A percentile compares a stretch with the other conserved stretches of the same genome.
Evolutionary conservation across 2,329 filamentous ascomycete species (phyloP).

Genomic region (Diaporthe capsici): DNA sequence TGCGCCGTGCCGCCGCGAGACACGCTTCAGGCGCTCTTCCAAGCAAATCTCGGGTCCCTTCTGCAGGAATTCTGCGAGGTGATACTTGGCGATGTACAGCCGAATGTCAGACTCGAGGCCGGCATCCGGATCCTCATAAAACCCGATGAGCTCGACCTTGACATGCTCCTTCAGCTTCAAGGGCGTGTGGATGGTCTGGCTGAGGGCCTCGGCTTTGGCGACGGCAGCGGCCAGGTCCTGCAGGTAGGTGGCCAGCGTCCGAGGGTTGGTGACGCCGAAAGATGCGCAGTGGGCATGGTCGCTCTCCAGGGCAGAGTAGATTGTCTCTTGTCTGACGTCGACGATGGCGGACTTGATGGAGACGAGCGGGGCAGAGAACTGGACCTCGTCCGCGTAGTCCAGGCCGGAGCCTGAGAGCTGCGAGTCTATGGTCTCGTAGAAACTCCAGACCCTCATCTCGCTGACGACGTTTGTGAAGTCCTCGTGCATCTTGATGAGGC

Average conservation of each 20-base stretch:
- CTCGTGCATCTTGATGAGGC: slow-evolving; percentile 65
- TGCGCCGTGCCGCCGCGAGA: slow-evolving; percentile 13
- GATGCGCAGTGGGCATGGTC: slow-evolving; percentile 69
- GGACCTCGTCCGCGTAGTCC: slow-evolving; percentile 59
- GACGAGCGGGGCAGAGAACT: slow-evolving; percentile 71
- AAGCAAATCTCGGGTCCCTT: slow-evolving; percentile 70
- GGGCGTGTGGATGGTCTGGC: slow-evolving; percentile 57
- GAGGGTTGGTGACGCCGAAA: slow-evolving; percentile 64
- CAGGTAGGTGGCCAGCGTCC: slow-evolving; percentile 60
- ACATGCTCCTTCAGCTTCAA: slow-evolving; percentile 67
- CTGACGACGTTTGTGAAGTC: slow-evolving; percentile 69
- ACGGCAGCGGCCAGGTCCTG: slow-evolving; percentile 54
- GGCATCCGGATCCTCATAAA: slow-evolving; percentile 68
- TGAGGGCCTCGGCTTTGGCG: slow-evolving; percentile 54
- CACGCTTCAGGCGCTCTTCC: slow-evolving; percentile 61
- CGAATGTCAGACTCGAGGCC: slow-evolving; percentile 57
- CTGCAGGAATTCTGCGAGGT: slow-evolving; percentile 67
- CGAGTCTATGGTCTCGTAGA: slow-evolving; percentile 75
- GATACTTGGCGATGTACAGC: slow-evolving; percentile 65
- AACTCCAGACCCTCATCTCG: slow-evolving; percentile 73
- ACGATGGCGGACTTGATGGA: slow-evolving; percentile 70
- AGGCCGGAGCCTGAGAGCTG: slow-evolving; percentile 62
- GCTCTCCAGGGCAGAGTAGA: slow-evolving; percentile 65
- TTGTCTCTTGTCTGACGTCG: slow-evolving; percentile 64
- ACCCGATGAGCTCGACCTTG: slow-evolving; percentile 70